phyloP scores from a whole-genome alignment of 2,329 filamentous ascomycete species.

The Ceratocystis smalleyi region DNA sequence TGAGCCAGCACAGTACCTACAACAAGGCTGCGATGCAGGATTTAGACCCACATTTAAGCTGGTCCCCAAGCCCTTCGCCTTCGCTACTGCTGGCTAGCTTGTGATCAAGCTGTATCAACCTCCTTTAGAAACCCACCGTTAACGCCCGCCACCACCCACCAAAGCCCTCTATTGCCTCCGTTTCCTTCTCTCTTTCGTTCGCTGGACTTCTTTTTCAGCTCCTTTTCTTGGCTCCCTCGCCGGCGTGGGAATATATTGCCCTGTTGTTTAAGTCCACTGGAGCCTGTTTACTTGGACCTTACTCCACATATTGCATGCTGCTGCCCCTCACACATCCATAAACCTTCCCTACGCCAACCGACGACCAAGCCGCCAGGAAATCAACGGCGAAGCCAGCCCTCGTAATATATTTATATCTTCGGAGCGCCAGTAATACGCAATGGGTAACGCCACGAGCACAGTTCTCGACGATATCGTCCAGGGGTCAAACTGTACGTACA shows the following conservation, averaged over 20 bases:
- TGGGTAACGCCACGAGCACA: conserved; percentile 54
- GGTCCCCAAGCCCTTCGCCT: background rate
- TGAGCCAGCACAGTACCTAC: background rate
- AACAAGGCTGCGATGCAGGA: background rate
- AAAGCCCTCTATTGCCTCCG: background rate
- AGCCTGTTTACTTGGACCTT: background rate
- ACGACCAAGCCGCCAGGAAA: background rate
- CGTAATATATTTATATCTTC: background rate
- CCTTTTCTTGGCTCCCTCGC: background rate
- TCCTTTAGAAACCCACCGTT: background rate
- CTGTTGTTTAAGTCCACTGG: background rate
- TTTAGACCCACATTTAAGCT: background rate
- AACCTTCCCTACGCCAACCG: background rate
- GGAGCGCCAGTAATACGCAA: conserved; percentile 23
- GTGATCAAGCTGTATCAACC: background rate
- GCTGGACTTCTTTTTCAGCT: background rate
- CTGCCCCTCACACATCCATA: background rate
- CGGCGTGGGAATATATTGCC: background rate
- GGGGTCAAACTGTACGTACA: conserved; percentile 69
- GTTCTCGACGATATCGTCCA: conserved; percentile 94
- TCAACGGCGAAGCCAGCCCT: background rate
- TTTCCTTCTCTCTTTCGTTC: background rate
- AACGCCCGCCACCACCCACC: background rate
- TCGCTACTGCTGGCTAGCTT: background rate
- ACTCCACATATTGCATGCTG: background rate